Evolutionary conservation across 164 flowering plant species (phyloP).

Genomic region (Buxus sempervirens): DNA sequence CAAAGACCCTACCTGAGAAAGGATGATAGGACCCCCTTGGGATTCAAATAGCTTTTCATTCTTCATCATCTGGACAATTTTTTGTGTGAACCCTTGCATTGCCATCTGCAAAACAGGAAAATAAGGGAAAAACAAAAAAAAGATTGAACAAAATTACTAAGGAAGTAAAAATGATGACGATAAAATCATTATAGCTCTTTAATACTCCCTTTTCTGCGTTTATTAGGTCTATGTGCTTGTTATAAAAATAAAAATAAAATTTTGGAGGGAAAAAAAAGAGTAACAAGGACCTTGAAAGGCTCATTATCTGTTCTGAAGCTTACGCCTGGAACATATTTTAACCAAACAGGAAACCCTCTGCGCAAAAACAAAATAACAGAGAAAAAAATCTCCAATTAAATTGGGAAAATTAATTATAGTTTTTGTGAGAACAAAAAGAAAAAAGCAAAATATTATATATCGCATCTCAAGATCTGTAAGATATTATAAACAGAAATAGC

Average conservation of each 20-base stretch:
- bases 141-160: neutral
- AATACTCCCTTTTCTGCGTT: neutral
- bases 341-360: conserved; percentile 97
- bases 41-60: conserved; percentile 56
- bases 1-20: conserved; percentile 51
- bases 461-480: neutral
- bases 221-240: neutral
- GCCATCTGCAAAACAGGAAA: conserved; percentile 40
- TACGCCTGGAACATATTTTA: conserved; percentile 80
- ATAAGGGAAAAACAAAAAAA: neutral
- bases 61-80: conserved; percentile 74
- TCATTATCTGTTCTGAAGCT: conserved; percentile 78
- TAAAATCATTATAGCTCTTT: neutral
- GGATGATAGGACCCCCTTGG: conserved; percentile 81
- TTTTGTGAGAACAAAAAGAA: neutral
- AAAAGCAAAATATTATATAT: neutral
- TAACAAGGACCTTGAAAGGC: conserved; percentile 62
- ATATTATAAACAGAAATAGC: neutral
- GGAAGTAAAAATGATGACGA: too few relatives aligned
- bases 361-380: conserved; percentile 2
- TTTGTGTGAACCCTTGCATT: conserved; percentile 71
- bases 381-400: conserved; percentile 6
- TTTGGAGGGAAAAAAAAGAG: neutral
- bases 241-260: neutral
- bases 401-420: neutral